A percentile compares a stretch with the other conserved stretches of the same genome.
Evolutionary conservation across 2,329 filamentous ascomycete species (phyloP).

Genomic region (Akanthomyces dipterigenus): DNA sequence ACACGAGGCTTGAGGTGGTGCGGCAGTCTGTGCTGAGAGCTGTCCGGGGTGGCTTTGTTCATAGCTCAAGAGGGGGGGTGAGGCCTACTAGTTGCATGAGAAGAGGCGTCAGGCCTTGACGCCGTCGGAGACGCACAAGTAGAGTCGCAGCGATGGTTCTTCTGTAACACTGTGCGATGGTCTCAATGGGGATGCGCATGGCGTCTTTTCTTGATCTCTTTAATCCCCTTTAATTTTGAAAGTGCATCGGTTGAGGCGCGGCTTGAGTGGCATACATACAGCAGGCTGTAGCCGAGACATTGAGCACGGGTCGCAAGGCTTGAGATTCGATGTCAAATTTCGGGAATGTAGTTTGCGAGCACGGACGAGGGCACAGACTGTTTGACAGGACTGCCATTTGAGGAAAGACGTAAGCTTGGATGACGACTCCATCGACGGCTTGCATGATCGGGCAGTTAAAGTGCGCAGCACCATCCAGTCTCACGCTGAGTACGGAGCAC

Average conservation of each 20-base stretch:
- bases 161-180: not conserved
- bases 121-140: not conserved
- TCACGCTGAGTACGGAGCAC: not conserved
- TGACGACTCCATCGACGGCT: not conserved
- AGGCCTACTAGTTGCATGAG: not conserved
- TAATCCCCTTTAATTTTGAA: not conserved
- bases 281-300: conserved; percentile 7
- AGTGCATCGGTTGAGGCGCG: not conserved
- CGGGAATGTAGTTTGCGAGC: conserved; percentile 3
- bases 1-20: not conserved
- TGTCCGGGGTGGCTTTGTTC: not conserved
- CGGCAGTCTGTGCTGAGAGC: not conserved
- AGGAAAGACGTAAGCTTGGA: not conserved
- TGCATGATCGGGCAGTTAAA: not conserved
- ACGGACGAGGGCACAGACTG: conserved; percentile 8
- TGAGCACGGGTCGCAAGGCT: not conserved
- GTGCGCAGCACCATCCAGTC: not conserved
- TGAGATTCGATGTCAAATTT: conserved; percentile 9
- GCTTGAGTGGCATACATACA: not conserved
- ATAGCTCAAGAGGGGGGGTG: conserved; percentile 9
- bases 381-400: conserved; percentile 3
- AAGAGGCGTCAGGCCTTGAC: not conserved
- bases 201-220: not conserved
- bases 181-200: not conserved
- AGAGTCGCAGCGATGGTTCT: not conserved